Evolutionary conservation across 1,284 basidiomycete genomes (phyloP).

Genomic region (Volvariella surrecta): DNA sequence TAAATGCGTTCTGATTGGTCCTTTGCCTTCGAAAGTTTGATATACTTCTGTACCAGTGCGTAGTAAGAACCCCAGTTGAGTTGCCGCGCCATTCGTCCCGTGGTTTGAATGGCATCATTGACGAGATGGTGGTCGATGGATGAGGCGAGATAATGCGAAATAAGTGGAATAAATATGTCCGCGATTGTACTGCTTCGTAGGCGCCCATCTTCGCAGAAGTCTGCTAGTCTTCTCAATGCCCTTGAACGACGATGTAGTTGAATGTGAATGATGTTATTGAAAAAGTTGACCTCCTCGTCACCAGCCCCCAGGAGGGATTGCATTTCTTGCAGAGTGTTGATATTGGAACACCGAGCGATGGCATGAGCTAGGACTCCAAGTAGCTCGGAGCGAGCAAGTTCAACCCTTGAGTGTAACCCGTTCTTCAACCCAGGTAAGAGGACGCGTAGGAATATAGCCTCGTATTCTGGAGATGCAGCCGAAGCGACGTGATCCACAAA

Average conservation of each 20-base stretch:
- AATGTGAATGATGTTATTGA: conserved; percentile 94
- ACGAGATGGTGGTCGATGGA: conserved; percentile 85
- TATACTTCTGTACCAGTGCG: conserved; percentile 74
- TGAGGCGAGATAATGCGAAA: conserved; percentile 75
- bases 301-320: conserved; percentile 76
- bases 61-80: conserved; percentile 87
- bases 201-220: conserved; percentile 65
- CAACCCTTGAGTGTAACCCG: conserved; percentile 72
- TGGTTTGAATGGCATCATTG: conserved; percentile 80
- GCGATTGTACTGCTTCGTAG: conserved; percentile 70
- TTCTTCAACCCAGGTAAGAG: conserved; percentile 83
- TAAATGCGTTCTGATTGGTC: conserved; percentile 76
- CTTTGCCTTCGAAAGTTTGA: conserved; percentile 67
- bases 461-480: conserved; percentile 31
- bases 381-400: conserved; percentile 86
- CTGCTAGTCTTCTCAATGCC: conserved; percentile 81
- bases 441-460: conserved; percentile 53
- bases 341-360: conserved; percentile 56
- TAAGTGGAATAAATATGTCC: conserved; percentile 84
- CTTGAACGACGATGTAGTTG: conserved; percentile 89
- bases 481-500: conserved; percentile 62
- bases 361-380: conserved; percentile 77
- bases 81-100: conserved; percentile 68
- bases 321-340: conserved; percentile 71
- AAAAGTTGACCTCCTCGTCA: conserved; percentile 95